Base-by-base conservation (phyloP, 768 basidiomycete species). In the Kwoniella sp. region DNA sequence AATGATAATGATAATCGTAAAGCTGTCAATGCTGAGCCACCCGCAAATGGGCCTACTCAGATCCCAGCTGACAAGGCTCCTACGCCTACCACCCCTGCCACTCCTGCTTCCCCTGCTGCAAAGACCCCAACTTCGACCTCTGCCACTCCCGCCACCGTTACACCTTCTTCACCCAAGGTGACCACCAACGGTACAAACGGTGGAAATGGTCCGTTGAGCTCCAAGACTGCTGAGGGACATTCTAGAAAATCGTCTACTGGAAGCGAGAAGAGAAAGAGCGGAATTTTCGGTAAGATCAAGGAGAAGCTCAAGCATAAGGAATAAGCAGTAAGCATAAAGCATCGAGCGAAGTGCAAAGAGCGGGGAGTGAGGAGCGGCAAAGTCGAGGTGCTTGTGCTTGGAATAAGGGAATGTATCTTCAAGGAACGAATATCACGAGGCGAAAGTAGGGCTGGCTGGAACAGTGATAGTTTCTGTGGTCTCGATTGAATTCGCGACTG, bases 211-310 rank as follows among this genome's bases (percentile, higher is more conserved):
- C 17, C 40, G 17, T 19, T 19, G 10, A 44, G 8, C 40, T 44
- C 40, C 10, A 44, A 44, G 17, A 44, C 17, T 19, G 17, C 40
- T 19, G 10, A 44, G 8, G 53, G 44, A 9, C 63, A 54, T 30
- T 36, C 26, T 2, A 57, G 60, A 25, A 62, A 61, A 2, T n/a
- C 29, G 5, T 61, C 60, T 29, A 55, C 55, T 22, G 62, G 58
- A 15, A 47, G 60, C 49, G 48, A 64, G 55, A 65, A 64, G 24
- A 76, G 73, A 65, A 74, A 74, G 63, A 53, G 54, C 5, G 75
- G 75, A 19, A 68, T 77, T 49, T 69, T 77, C 52, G 59, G 63
- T 47, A 77, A 77, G 68, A 29, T 77, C 51, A 77, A 77, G 61
- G 71, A 63, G 17, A 63, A 75, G 54, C 56, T 72, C 29, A 71